A percentile compares a stretch with the other conserved stretches of the same genome.
These are phyloP conservation scores for Rubia balearica DNA, from an alignment of 305 asterid species.

Conservation along the genomic window DNA sequence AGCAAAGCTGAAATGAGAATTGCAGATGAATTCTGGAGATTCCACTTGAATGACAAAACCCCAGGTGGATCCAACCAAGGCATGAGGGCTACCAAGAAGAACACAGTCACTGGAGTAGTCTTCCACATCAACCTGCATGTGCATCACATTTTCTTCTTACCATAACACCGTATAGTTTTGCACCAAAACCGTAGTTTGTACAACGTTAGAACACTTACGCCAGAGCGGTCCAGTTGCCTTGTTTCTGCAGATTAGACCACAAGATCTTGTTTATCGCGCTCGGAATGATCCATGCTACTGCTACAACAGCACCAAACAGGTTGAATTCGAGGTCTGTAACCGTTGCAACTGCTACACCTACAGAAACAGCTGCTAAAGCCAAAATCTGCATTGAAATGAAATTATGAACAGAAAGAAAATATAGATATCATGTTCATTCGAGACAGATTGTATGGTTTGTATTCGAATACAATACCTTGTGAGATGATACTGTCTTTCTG, in stretches of 20 bases:
- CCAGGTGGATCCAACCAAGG: slow-evolving; percentile 93
- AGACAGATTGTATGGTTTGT: too few relatives aligned
- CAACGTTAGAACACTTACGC: slow-evolving; percentile 41
- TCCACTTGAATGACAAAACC: slow-evolving; percentile 55
- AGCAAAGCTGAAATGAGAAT: slow-evolving; percentile 66
- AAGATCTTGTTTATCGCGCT: slow-evolving; percentile 74
- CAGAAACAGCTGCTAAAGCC: slow-evolving; percentile 58
- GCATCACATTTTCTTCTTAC: background rate
- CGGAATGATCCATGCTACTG: slow-evolving; percentile 75
- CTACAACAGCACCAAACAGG: slow-evolving; percentile 66
- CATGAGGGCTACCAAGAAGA: slow-evolving; percentile 69
- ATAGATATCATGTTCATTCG: too few relatives aligned
- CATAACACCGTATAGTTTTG: background rate
- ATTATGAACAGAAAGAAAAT: background rate
- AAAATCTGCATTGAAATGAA: slow-evolving; percentile 37
- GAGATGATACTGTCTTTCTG: slow-evolving; percentile 43
- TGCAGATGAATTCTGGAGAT: slow-evolving; percentile 37
- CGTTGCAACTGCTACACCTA: slow-evolving; percentile 84
- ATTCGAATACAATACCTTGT: slow-evolving; percentile 31
- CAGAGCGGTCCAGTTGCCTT: slow-evolving; percentile 85
- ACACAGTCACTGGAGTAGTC: slow-evolving; percentile 70
- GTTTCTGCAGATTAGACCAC: slow-evolving; percentile 84
- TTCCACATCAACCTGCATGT: slow-evolving; percentile 80
- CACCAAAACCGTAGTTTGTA: background rate
- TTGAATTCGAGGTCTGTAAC: slow-evolving; percentile 82